Evolutionary conservation across 2,329 filamentous ascomycete genomes (phyloP).

Genomic region (Ceratocystis variospora): DNA sequence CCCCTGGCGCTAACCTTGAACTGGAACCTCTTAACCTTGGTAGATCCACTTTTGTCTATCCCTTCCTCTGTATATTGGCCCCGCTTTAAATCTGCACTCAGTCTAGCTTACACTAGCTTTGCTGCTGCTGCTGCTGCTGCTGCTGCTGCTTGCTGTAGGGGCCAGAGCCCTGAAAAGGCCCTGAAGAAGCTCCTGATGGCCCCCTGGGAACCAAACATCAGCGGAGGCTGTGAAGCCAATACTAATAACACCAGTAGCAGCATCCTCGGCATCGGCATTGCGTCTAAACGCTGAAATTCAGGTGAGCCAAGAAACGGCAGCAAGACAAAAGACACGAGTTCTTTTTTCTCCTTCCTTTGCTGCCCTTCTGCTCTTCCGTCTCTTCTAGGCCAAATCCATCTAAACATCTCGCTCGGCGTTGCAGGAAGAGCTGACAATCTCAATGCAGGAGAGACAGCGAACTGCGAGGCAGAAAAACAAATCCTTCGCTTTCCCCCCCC

Average conservation of each 20-base stretch:
- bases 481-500: too few species aligned
- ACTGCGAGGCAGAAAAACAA: too few species aligned
- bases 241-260: neutral
- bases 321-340: neutral
- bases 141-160: neutral
- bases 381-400: too few species aligned
- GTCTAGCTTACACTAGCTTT: too few species aligned
- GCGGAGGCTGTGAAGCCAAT: neutral
- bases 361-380: neutral
- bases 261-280: neutral
- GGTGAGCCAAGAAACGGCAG: neutral
- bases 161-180: neutral
- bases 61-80: neutral
- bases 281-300: neutral
- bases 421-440: too few species aligned
- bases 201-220: neutral
- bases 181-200: neutral
- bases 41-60: neutral
- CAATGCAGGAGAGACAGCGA: too few species aligned
- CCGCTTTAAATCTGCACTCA: too few species aligned
- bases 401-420: too few species aligned
- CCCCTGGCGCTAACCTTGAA: constrained; percentile 17
- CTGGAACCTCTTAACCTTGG: neutral
- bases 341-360: constrained; percentile 4
- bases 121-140: neutral